phyloP scores from a whole-genome alignment of 176 grass and related monocot genomes.

The Eragrostis nindensis region DNA sequence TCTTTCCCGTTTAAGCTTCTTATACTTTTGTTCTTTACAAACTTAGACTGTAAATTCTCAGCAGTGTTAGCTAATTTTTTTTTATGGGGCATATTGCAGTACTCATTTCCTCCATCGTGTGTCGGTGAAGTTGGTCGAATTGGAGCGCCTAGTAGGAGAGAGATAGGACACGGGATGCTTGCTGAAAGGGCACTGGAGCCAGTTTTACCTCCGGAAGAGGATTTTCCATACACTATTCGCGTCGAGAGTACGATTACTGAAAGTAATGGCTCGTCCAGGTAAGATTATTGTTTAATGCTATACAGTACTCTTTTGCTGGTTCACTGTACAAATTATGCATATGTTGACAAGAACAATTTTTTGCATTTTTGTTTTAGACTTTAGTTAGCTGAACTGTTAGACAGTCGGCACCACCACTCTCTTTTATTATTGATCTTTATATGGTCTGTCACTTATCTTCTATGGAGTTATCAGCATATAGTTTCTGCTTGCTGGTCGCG shows the following conservation, averaged over 20 bases:
- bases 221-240: constrained; percentile 92
- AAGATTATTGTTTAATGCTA: constrained; percentile 38
- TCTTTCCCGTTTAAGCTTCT: background rate
- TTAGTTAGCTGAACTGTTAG: background rate
- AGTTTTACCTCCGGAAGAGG: constrained; percentile 75
- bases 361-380: no score
- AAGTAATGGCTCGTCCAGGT: constrained; percentile 99
- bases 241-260: constrained; percentile 97
- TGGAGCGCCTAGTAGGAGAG: constrained; percentile 85
- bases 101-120: constrained; percentile 95
- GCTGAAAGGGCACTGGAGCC: constrained; percentile 84
- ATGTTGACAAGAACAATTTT: no score
- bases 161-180: constrained; percentile 95
- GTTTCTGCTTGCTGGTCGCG: constrained; percentile 3
- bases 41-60: background rate
- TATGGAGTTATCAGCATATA: constrained; percentile 26
- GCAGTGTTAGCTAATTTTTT: constrained; percentile 29
- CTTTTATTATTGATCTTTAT: constrained; percentile 6
- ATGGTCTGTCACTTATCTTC: constrained; percentile 16
- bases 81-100: constrained; percentile 54
- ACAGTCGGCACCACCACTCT: background rate
- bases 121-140: constrained; percentile 95
- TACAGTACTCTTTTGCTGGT: constrained; percentile 5
- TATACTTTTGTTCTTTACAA: background rate
- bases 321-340: background rate